Base-by-base conservation (phyloP, 805 yeast genomes). In the Ascoidea asiatica region DNA sequence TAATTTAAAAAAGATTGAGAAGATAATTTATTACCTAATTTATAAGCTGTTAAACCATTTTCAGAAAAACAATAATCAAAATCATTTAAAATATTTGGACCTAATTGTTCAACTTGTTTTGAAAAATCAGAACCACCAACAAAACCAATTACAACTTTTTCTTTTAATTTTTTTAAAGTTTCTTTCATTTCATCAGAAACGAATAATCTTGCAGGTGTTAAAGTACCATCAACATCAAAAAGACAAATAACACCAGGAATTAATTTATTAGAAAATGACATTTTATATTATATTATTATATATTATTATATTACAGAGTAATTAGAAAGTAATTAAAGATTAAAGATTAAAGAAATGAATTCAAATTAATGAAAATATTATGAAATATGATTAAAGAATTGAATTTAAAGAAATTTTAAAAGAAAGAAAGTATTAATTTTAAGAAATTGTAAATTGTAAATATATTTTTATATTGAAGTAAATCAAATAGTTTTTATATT, bases 21-120 rank as follows among this genome's bases (percentile, higher is more conserved):
- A 42, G 95, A 92, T 58, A 89, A 75, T 67, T 83, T 72, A 64
- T 84, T 62, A 60, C 97, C 97, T 49, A 72, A 64, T 72, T 87
- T 87, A 80, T 86, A 92, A 52, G 99, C 99, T 52, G 97, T 90
- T 63, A 92, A 75, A 49, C 99, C 99, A 64, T 92, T 92, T 75
- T 92, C 99, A 48, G 92, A 77, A 75, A 92, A 92, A 63, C 95
- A 83, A 75, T 79, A 92, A 71, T 92, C 99, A 57, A 92, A 92
- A 56, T 84, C 83, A 45, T 74, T 62, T 58, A 89, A 66, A 40
- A 90, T 77, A 51, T 75, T 73, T 43, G 77, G 66, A 54, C 98
- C 98, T 53, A 92, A 79, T 72, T 92, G 99, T 72, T 92, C 98
- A 57, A 79, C 74, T 73, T 92, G 99, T 70, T 92, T 92, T 62